Percentiles rank a stretch among this genome's conserved stretches.
These are phyloP conservation scores for Niveomyces coronatus DNA, from an alignment of 2,329 filamentous ascomycete species.

Conservation along the genomic window DNA sequence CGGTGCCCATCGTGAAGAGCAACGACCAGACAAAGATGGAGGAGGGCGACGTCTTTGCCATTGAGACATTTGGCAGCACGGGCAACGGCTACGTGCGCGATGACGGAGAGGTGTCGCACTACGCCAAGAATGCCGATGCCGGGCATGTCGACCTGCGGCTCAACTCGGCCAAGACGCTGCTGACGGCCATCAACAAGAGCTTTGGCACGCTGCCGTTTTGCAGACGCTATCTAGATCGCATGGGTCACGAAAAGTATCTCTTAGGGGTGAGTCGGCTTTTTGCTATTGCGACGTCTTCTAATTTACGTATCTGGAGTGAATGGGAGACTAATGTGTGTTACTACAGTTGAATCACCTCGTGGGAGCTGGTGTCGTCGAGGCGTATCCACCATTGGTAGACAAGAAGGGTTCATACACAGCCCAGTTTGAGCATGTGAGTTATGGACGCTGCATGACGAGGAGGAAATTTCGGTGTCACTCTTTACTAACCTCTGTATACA, in stretches of 20 bases:
- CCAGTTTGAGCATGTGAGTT: slow-evolving; percentile 84
- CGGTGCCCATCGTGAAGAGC: slow-evolving; percentile 86
- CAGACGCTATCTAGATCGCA: slow-evolving; percentile 76
- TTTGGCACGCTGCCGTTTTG: slow-evolving; percentile 91
- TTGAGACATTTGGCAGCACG: slow-evolving; percentile 92
- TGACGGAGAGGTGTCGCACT: slow-evolving; percentile 85
- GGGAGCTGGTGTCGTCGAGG: slow-evolving; percentile 71
- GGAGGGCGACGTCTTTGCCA: slow-evolving; percentile 89
- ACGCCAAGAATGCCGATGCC: slow-evolving; percentile 64
- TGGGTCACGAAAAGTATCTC: slow-evolving; percentile 93
- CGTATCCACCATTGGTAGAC: slow-evolving; percentile 82
- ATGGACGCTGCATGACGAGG: too few species aligned
- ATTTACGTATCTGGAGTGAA: not conserved
- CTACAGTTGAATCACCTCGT: slow-evolving; percentile 75
- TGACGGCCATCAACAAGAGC: slow-evolving; percentile 90
- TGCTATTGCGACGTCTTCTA: not conserved
- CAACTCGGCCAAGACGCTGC: slow-evolving; percentile 71
- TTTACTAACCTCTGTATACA: slow-evolving; percentile 22
- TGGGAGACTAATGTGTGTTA: slow-evolving; percentile 8
- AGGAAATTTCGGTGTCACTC: not conserved
- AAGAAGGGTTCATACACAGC: slow-evolving; percentile 92
- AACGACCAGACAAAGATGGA: slow-evolving; percentile 92
- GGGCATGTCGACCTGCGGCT: slow-evolving; percentile 67
- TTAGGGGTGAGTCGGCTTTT: slow-evolving; percentile 72
- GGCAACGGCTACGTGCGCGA: slow-evolving; percentile 81